Base-by-base conservation (phyloP, 805 yeast genomes). In the Brettanomyces anomalus region DNA sequence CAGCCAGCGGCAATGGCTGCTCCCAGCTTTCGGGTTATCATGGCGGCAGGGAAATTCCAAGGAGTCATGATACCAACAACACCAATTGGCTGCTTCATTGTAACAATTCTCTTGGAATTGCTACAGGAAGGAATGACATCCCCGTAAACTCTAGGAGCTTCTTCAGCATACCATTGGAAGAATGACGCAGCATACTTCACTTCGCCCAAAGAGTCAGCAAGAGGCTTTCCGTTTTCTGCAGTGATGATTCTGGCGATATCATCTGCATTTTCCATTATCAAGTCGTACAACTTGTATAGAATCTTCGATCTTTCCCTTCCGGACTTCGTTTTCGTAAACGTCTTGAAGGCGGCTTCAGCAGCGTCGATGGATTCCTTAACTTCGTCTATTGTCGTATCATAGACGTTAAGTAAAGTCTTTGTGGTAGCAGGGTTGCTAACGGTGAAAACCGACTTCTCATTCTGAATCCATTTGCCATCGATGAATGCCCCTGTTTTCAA, bases 111-210 rank as follows among this genome's bases (percentile, higher is more conserved):
- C 52, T 64, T 68, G 20, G 64, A 50, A 1, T 72, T 58, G 46
- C 64, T 66, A 41, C 72, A 66, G 3, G 86, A 74, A n/a, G 74
- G 72, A 43, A 83, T 76, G 15, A 71, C 64, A 48, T 79, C 81
- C n/a, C 90, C 93, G 42, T 76, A 65, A 21, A 74, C 60, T 51
- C 87, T 71, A 33, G 87, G 84, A 6, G 90, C 90, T 51, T 79
- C 85, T 59, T 83, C 93, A 28, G 94, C 71, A 57, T 79, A 89
- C 96, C 97, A 89, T 56, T 86, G 88, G 59, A 85, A 83, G 61
- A 83, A 88, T 5, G 85, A 74, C 1, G 86, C 81, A 8, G 83
- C 80, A 51, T 79, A 78, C 40, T 54, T 58, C 24, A 83, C 70
- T 57, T 84, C 93, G 4, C 88, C 89, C 40, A 64, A 56, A n/a